Conservation (phyloP, 2,329 filamentous ascomycete genomes). For the Alternaria conjuncta region DNA sequence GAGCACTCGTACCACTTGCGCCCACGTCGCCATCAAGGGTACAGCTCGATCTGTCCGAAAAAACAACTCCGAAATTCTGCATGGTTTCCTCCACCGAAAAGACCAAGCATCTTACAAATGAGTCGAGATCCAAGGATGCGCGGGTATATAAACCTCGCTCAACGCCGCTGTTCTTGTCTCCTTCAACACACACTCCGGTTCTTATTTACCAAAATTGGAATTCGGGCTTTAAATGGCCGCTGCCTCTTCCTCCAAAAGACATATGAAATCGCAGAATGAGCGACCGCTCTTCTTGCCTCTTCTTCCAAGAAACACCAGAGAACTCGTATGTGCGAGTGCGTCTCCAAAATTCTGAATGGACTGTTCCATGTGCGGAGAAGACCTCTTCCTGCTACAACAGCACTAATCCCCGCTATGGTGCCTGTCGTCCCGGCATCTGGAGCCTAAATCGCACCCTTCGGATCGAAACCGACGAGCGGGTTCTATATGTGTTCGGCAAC, state of each 20-base stretch:
- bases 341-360: neutral
- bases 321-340: neutral
- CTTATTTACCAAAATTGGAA: neutral
- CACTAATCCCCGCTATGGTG: neutral
- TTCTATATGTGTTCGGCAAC: neutral
- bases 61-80: rapidly evolving
- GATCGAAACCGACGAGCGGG: neutral
- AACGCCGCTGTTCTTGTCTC: neutral
- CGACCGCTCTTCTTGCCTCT: neutral
- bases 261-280: neutral
- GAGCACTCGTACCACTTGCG: neutral
- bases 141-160: neutral
- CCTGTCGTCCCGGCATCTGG: neutral
- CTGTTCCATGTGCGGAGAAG: neutral
- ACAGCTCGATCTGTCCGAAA: neutral
- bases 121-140: neutral
- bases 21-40: neutral
- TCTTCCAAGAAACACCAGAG: neutral
- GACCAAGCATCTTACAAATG: too few species aligned
- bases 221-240: too few species aligned
- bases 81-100: neutral
- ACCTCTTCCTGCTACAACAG: neutral
- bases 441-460: neutral
- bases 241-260: neutral
- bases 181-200: neutral